Percentiles rank a stretch among this genome's conserved stretches.
These are phyloP conservation scores for Tolypocladium endophyticum DNA, from an alignment of 2,329 filamentous ascomycete species.

Conservation along the genomic window DNA sequence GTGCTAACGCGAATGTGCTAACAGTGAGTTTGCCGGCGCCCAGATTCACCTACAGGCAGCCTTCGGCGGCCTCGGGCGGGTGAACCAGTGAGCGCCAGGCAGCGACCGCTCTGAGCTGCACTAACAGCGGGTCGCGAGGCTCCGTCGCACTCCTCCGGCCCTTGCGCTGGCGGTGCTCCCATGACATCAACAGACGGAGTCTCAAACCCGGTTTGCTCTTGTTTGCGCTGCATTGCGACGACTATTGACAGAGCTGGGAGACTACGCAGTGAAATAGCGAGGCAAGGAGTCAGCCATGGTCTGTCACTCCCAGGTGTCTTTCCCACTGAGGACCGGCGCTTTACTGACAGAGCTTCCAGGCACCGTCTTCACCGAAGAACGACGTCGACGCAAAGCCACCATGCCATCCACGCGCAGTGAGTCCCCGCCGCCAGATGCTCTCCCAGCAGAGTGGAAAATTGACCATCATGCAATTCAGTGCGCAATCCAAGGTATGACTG, in stretches of 20 bases:
- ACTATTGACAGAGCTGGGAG: neutral
- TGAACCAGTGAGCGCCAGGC: neutral
- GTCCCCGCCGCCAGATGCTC: constrained; percentile 15
- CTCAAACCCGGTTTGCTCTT: neutral
- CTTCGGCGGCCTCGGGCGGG: neutral
- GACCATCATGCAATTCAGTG: constrained; percentile 42
- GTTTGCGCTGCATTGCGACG: neutral
- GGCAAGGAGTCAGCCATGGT: neutral
- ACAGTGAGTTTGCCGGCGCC: neutral
- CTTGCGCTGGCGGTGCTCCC: neutral
- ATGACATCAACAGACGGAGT: neutral
- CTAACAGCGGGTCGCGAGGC: constrained; percentile 1
- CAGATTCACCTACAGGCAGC: neutral
- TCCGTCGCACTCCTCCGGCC: neutral
- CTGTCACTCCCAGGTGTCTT: neutral
- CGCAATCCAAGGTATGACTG: constrained; percentile 67
- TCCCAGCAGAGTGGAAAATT: neutral
- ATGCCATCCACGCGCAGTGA: constrained; percentile 75
- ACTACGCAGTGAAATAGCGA: neutral
- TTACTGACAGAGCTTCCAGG: constrained; percentile 1
- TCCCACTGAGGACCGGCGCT: neutral
- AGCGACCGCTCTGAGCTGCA: neutral
- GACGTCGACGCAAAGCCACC: constrained; percentile 67
- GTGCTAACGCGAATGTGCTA: neutral
- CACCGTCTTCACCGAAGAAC: constrained; percentile 39